These are phyloP conservation scores for Pseudogymnoascus sp. DNA, from an alignment of 2,329 filamentous ascomycete genomes.

Conservation along the genomic window DNA sequence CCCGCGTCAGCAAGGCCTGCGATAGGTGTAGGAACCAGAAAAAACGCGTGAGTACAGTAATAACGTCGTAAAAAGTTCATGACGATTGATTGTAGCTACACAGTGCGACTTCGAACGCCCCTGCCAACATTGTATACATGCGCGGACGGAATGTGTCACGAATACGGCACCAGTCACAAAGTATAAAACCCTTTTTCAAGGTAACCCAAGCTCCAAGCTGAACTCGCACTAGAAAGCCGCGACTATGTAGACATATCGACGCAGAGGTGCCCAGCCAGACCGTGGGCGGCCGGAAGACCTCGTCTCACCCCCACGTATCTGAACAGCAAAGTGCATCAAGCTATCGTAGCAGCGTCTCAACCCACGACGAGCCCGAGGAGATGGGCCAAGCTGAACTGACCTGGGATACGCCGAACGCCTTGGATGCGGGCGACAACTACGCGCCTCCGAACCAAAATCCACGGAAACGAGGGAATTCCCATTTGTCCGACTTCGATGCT, in stretches of 20 bases:
- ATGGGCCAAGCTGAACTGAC: not conserved
- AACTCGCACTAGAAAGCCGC: not conserved
- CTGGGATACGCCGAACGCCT: not conserved
- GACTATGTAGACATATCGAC: not conserved
- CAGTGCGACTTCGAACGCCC: conserved; percentile 31
- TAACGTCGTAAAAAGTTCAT: not conserved
- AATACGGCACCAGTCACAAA: conserved; percentile 13
- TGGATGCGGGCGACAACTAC: not conserved
- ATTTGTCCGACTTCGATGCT: conserved; percentile 19
- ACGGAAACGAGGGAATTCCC: conserved; percentile 3
- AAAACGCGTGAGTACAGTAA: conserved; percentile 22
- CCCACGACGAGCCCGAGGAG: not conserved
- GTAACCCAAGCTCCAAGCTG: not conserved
- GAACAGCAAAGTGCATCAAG: not conserved
- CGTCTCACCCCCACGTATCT: not conserved
- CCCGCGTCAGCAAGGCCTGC: conserved; percentile 27
- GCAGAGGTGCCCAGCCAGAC: not conserved
- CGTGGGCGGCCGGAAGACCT: not conserved
- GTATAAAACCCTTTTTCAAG: conserved; percentile 20
- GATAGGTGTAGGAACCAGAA: conserved; percentile 29
- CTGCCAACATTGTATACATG: conserved; percentile 29
- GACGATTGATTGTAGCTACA: conserved; percentile 4
- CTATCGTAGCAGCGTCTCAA: not conserved
- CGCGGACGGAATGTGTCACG: conserved; percentile 21
- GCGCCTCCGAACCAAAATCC: not conserved